These are phyloP conservation scores for Phylloboletellus chloephorus DNA, from an alignment of 1,284 basidiomycete species.

Conservation along the genomic window DNA sequence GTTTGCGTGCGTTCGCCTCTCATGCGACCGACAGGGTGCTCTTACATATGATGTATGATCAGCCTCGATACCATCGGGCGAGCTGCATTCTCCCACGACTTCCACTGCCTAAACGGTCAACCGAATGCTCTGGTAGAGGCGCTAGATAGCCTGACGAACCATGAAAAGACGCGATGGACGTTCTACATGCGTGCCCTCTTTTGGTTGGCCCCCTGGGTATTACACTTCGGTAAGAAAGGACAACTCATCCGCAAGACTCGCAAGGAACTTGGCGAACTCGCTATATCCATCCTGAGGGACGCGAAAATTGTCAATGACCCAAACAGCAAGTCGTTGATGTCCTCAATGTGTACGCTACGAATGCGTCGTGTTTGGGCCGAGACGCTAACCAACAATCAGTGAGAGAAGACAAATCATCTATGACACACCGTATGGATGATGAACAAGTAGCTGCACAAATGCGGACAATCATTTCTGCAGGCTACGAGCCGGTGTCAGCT, in stretches of 20 bases:
- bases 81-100: slow-evolving; percentile 55
- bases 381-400: slow-evolving; percentile 31
- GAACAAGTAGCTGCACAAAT: slow-evolving; percentile 52
- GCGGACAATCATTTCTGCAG: slow-evolving; percentile 57
- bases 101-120: slow-evolving; percentile 44
- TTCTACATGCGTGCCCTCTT: slow-evolving; percentile 61
- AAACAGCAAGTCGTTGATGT: slow-evolving; percentile 44
- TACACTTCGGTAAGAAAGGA: slow-evolving; percentile 52
- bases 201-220: slow-evolving; percentile 50
- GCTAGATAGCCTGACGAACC: slow-evolving; percentile 53
- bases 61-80: slow-evolving; percentile 53
- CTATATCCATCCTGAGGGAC: slow-evolving; percentile 47
- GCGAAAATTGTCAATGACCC: slow-evolving; percentile 41
- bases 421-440: slow-evolving; percentile 37
- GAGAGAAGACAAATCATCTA: slow-evolving; percentile 35
- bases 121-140: slow-evolving; percentile 44
- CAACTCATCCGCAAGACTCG: slow-evolving; percentile 49
- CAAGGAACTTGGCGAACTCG: slow-evolving; percentile 45
- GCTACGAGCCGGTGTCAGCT: slow-evolving; percentile 57
- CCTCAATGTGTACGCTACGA: slow-evolving; percentile 43
- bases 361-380: neutral
- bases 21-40: neutral
- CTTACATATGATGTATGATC: slow-evolving; percentile 4
- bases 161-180: slow-evolving; percentile 48
- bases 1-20: slow-evolving; percentile 42